Conservation (phyloP, 306 rosid genomes). For the Cicer arietinum region DNA sequence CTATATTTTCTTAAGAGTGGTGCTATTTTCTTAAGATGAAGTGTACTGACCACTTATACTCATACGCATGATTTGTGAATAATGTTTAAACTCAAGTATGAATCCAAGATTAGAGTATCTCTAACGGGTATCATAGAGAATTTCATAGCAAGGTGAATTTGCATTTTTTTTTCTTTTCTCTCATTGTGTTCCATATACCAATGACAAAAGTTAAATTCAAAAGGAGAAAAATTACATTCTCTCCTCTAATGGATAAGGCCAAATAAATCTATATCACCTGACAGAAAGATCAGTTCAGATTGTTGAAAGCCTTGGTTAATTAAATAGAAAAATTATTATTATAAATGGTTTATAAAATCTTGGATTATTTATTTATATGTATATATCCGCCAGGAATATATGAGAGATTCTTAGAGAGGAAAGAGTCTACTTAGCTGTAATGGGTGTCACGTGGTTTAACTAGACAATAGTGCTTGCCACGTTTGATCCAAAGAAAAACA, state of each 20-base stretch:
- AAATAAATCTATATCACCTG: conserved; percentile 10
- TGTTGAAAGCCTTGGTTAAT: neutral
- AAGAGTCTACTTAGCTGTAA: neutral
- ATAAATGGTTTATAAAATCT: neutral
- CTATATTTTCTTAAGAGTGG: too few relatives aligned
- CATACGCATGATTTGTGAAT: too few relatives aligned
- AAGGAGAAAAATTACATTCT: neutral
- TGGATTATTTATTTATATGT: neutral
- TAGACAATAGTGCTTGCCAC: conserved; percentile 6
- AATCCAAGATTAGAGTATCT: too few relatives aligned
- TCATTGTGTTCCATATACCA: neutral
- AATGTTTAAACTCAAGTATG: too few relatives aligned
- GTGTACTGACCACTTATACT: too few relatives aligned
- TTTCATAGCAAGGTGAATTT: too few relatives aligned
- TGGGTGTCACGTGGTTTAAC: conserved; percentile 11
- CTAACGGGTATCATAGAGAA: too few relatives aligned
- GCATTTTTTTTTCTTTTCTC: too few relatives aligned
- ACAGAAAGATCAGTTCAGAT: neutral
- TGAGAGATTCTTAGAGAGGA: neutral
- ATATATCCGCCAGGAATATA: neutral
- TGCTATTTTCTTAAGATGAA: too few relatives aligned
- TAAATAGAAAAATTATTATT: neutral
- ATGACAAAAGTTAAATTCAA: neutral
- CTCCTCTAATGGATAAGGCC: neutral
- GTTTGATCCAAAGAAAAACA: neutral